Base-by-base conservation (phyloP, 2,329 filamentous ascomycete species). In the Sclerotinia sclerotiorum region DNA sequence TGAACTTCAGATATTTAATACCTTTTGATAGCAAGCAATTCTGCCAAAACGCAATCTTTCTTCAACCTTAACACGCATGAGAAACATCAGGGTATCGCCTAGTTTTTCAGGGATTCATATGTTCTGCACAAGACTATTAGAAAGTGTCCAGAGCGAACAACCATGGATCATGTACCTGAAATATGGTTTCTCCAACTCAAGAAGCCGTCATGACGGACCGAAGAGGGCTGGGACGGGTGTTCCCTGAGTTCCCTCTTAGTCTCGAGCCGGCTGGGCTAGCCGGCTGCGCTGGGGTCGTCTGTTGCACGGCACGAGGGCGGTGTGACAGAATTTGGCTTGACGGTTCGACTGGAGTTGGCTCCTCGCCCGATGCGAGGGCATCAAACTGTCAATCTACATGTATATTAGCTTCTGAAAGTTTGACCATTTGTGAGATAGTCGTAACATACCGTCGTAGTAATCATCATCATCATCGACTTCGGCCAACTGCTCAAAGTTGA, bases 401-500 rank as follows among this genome's bases (percentile, higher is more conserved):
- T 17, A 57, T 51, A 35, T 68, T 70, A 74, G 71, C 61, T 32
- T 60, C 11, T 46, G 69, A 72, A 66, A 71, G 64, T n/a, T 56
- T 57, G 19, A 52, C 15, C 2, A 49, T 62, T 49, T 24, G n/a
- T 32, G 5, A 42, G 19, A n/a, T 15, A 39, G 21, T 51, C n/a
- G 52, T 49, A 69, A 69, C 71, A 58, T 74, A 86, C 85, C 87
- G 80, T 91, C 89, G 83, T 94, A 93, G 84, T 97, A 97, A 80
- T 98, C 94, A 81, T 94, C 91, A 79, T 95, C 91, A 80, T 97
- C 94, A 78, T 91, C 88, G 78, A 91, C 86, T 80, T 98, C 95
- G 81, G 90, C 91, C 81, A 99, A 87, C 82, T 99, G 96, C 83
- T 99, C 96, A 83, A 99, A 99, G 85, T 99, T 99, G 85, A 99